These are phyloP conservation scores for Hypoxylon fragiforme DNA, from an alignment of 495 filamentous ascomycete species.

Conservation along the genomic window DNA sequence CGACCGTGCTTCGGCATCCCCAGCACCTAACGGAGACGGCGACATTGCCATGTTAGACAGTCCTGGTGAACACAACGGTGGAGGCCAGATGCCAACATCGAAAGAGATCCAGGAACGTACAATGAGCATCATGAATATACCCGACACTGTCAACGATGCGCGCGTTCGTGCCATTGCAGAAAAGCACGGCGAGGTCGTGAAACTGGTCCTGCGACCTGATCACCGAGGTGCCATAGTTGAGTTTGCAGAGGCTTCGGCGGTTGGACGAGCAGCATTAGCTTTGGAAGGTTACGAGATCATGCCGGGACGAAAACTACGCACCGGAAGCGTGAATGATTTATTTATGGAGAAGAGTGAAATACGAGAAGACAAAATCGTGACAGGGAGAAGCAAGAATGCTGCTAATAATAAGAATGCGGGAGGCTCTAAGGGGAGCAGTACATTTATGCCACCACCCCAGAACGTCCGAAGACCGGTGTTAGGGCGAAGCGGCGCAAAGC, in stretches of 20 bases:
- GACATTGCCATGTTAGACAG: constrained; percentile 38
- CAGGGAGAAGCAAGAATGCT: constrained; percentile 44
- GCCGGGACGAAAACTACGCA: constrained; percentile 63
- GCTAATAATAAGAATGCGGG: constrained; percentile 41
- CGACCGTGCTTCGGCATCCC: constrained; percentile 41
- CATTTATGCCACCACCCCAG: constrained; percentile 56
- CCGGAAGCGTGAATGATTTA: constrained; percentile 72
- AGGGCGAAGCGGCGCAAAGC: constrained; percentile 60
- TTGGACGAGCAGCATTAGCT: constrained; percentile 73
- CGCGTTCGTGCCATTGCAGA: constrained; percentile 69
- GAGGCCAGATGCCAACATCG: constrained; percentile 22
- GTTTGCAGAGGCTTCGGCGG: constrained; percentile 67
- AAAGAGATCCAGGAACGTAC: constrained; percentile 54
- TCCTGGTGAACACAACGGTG: constrained; percentile 18
- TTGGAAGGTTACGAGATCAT: constrained; percentile 73
- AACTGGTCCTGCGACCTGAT: constrained; percentile 69
- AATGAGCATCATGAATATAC: constrained; percentile 66
- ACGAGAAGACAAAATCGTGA: constrained; percentile 54
- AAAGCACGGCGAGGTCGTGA: constrained; percentile 64
- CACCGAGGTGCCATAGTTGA: constrained; percentile 90
- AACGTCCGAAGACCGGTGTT: constrained; percentile 61
- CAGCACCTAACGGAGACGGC: constrained; percentile 35
- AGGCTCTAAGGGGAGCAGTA: constrained; percentile 31
- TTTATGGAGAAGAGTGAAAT: constrained; percentile 61
- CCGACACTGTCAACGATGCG: constrained; percentile 71